Conservation (phyloP, 2,329 filamentous ascomycete species). For the Dactylellina leptospora region DNA sequence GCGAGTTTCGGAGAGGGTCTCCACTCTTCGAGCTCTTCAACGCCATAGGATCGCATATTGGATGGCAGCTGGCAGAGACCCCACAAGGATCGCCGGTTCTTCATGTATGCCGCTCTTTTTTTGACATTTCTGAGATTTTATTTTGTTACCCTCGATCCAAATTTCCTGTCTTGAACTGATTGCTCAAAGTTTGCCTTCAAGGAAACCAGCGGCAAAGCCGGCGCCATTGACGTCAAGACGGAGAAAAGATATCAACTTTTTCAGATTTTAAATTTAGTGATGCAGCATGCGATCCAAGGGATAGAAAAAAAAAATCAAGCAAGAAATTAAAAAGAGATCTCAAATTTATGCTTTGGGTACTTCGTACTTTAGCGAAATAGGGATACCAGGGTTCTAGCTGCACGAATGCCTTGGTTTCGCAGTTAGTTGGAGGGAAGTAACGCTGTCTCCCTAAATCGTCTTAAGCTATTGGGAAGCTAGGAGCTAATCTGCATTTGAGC, state of each 20-base stretch:
- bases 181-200: constrained; percentile 5
- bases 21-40: constrained; percentile 1
- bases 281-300: constrained; percentile 8
- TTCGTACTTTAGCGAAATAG: background rate
- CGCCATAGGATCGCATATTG: background rate
- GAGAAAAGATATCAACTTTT: background rate
- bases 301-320: background rate
- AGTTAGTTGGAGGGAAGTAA: background rate
- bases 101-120: background rate
- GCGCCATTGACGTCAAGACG: constrained; percentile 21
- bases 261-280: constrained; percentile 10
- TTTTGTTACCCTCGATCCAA: constrained; percentile 5
- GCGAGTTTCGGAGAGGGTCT: background rate
- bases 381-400: constrained; percentile 2
- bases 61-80: background rate
- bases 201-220: background rate
- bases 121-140: background rate
- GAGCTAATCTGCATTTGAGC: background rate
- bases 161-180: background rate
- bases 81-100: background rate
- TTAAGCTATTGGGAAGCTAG: background rate
- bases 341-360: background rate
- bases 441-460: background rate
- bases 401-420: constrained; percentile 8
- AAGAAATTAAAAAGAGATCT: background rate